Evolutionary conservation across 257 asterid species (phyloP), one percentile per base, ranked within the genome.

Genomic region (Solanum phureja): DNA sequence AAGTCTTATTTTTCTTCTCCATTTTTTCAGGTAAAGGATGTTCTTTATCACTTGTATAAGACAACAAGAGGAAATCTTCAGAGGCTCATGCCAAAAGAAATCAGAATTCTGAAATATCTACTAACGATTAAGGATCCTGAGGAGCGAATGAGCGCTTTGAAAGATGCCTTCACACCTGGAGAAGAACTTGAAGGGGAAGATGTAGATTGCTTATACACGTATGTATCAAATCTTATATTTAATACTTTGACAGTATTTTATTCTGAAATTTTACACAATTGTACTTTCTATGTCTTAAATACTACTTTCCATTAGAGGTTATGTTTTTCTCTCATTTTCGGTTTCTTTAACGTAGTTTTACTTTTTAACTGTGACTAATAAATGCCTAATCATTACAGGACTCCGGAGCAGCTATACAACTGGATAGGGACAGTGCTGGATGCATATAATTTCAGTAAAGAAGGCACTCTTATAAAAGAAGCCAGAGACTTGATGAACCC

Each of bases 401-500:
- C 99, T 0, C 99, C 99, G 0, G 94, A 87, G 91, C 89, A 91
- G 89, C 92, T 96, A 62, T 93, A 95, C 88, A 90, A 92, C 40
- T 95, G 93, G 98, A 93, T 96, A 83, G 90, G 88, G 87, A 89
- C 89, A 21, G 91, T 96, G 81, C 92, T 96, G 84, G 98, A 94
- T 89, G 99, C 99, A 66, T 97, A 94, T 90, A 77, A 95, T 88
- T 91, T 87, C 90, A 97, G 99, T 90, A 92, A 94, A 91, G 97
- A 94, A 90, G 98, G 98, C 68, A 92, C 95, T 72, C 95, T 94
- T 86, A 87, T 95, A 64, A 92, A 90, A 83, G 94, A 96, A 92
- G 99, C 98, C 42, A 92, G 97, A 86, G 99, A 96, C 89, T 75
- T 97, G 89, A 93, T 96, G 99, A 94, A 90, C 89, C 98, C 98